Percentiles rank a stretch among this genome's conserved stretches.
These are phyloP conservation scores for Pulveroboletus sp. DNA, from an alignment of 1,284 basidiomycete species.

Conservation along the genomic window DNA sequence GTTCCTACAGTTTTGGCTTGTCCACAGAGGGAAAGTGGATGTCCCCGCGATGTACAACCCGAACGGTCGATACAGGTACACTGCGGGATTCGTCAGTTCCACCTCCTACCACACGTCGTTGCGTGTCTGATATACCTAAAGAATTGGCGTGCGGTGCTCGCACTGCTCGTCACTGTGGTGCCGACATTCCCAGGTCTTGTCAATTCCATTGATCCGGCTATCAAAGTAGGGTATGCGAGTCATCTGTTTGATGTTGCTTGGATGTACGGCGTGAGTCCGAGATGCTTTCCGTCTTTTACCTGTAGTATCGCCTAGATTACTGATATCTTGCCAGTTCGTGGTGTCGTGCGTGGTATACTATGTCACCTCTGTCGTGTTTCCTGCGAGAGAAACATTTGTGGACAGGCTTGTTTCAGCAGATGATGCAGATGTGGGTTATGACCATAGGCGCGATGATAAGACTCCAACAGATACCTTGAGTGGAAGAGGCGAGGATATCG, in stretches of 20 bases:
- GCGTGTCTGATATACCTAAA: slow-evolving; percentile 30
- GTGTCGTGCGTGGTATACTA: slow-evolving; percentile 51
- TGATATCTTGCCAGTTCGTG: slow-evolving; percentile 37
- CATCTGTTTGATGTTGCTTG: slow-evolving; percentile 69
- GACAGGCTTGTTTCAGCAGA: slow-evolving; percentile 44
- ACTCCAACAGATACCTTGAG: not conserved
- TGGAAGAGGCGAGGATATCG: slow-evolving; percentile 3
- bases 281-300: not conserved
- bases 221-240: slow-evolving; percentile 53
- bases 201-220: slow-evolving; percentile 59
- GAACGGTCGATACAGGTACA: slow-evolving; percentile 64
- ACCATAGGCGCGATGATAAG: not conserved
- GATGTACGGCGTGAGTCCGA: slow-evolving; percentile 63
- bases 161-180: slow-evolving; percentile 57
- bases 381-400: slow-evolving; percentile 60
- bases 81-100: slow-evolving; percentile 57
- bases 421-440: slow-evolving; percentile 10
- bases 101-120: not conserved
- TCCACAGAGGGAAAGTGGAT: slow-evolving; percentile 64
- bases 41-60: slow-evolving; percentile 75
- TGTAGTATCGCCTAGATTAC: slow-evolving; percentile 22
- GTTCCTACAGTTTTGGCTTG: slow-evolving; percentile 59
- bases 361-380: slow-evolving; percentile 55
- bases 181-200: slow-evolving; percentile 75
- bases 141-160: slow-evolving; percentile 75